Evolutionary conservation across 2,329 filamentous ascomycete species (phyloP).

Genomic region (Diaporthe vexans): DNA sequence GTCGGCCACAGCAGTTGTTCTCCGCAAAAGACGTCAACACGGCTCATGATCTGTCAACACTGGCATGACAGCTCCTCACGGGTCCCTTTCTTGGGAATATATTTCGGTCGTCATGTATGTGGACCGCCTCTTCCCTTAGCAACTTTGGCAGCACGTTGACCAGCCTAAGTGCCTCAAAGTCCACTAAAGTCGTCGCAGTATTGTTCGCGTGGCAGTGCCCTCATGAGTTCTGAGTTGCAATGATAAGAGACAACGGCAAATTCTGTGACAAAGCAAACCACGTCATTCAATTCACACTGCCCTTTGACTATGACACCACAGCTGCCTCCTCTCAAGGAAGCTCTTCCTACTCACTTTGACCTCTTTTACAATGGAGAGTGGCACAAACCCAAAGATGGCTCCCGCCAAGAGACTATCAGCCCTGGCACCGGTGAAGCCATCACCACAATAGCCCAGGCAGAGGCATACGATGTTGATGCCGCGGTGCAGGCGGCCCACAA

Average conservation of each 20-base stretch:
- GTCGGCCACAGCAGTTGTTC: background rate
- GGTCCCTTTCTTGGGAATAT: background rate
- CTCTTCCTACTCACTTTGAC: slow-evolving; percentile 11
- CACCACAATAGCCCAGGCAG: background rate
- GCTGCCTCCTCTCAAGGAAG: slow-evolving; percentile 5
- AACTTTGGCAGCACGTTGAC: background rate
- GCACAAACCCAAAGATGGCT: background rate
- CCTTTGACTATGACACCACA: background rate
- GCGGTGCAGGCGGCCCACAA: slow-evolving; percentile 36
- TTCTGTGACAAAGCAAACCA: no score
- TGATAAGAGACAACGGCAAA: background rate
- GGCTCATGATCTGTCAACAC: background rate
- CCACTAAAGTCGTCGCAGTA: background rate
- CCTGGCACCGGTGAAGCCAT: slow-evolving; percentile 8
- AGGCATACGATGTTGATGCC: slow-evolving; percentile 37
- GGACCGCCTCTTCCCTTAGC: background rate
- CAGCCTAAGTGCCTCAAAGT: background rate
- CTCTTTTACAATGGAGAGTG: slow-evolving; percentile 2
- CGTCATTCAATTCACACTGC: background rate
- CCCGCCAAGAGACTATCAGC: background rate
- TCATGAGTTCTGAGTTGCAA: background rate
- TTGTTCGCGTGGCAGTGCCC: background rate
- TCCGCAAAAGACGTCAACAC: background rate
- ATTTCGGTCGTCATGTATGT: background rate
- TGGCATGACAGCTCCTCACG: background rate